These are phyloP conservation scores for Fomes fomentarius DNA, from an alignment of 1,284 basidiomycete genomes.

Conservation along the genomic window DNA sequence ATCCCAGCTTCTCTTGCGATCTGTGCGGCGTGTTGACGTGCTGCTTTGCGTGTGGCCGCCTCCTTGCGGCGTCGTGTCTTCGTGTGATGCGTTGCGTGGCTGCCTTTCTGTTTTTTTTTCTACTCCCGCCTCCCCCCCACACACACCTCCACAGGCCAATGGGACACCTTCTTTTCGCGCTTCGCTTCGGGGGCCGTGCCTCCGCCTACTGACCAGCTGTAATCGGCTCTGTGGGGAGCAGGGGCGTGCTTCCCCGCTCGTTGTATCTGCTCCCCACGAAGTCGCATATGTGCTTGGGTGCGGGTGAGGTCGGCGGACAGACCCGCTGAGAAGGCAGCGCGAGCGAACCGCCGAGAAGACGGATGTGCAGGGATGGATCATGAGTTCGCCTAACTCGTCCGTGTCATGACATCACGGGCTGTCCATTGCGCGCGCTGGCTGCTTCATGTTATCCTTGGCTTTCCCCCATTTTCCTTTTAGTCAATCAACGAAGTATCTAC, in stretches of 20 bases:
- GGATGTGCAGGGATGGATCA: not conserved
- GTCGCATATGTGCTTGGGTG: conserved; percentile 9
- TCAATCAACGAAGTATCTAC: too few species aligned
- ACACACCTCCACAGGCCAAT: conserved; percentile 57
- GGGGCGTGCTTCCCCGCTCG: too few species aligned
- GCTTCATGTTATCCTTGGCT: conserved; percentile 1
- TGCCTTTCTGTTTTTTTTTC: conserved; percentile 4
- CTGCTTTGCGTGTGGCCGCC: too few species aligned
- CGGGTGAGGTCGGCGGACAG: too few species aligned
- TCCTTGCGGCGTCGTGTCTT: not conserved
- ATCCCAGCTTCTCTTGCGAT: too few species aligned
- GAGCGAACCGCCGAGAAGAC: not conserved
- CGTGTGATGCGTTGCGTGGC: not conserved
- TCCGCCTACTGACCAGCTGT: too few species aligned
- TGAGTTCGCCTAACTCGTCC: not conserved
- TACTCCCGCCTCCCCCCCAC: not conserved
- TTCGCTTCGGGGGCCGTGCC: conserved; percentile 34
- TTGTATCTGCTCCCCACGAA: too few species aligned
- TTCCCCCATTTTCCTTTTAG: not conserved
- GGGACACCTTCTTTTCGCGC: conserved; percentile 73
- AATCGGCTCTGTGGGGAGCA: too few species aligned
- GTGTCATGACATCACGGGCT: conserved; percentile 11
- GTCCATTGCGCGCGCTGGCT: not conserved
- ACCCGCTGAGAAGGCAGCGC: too few species aligned
- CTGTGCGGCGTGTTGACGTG: conserved; percentile 2